Conservation (phyloP, 805 yeast species). For the Millerozyma acaciae region DNA sequence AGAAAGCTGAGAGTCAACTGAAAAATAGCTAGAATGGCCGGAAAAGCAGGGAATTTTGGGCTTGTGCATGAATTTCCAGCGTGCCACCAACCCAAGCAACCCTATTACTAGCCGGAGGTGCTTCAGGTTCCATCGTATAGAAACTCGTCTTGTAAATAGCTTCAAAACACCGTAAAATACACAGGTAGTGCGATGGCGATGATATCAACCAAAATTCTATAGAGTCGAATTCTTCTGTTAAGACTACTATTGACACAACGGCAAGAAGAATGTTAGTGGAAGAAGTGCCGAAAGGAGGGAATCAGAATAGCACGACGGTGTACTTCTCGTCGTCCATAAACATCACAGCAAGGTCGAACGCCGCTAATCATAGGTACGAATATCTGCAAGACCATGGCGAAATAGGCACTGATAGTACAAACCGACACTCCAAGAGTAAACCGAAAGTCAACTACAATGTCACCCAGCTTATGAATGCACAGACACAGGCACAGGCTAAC, state of each 20-base stretch:
- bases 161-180: too few relatives aligned
- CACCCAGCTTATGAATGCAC: constrained; percentile 40
- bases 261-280: constrained; percentile 38
- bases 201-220: too few relatives aligned
- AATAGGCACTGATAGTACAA: constrained; percentile 14
- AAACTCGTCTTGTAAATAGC: too few relatives aligned
- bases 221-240: too few relatives aligned
- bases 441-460: constrained; percentile 44
- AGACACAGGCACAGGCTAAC: constrained; percentile 26
- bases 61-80: too few relatives aligned
- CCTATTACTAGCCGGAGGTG: too few relatives aligned
- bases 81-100: too few relatives aligned
- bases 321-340: constrained; percentile 41
- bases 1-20: neutral
- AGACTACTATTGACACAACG: too few relatives aligned
- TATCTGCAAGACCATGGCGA: constrained; percentile 13
- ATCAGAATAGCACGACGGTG: constrained; percentile 31
- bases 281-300: constrained; percentile 34
- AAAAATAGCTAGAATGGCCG: constrained; percentile 1
- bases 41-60: constrained; percentile 5
- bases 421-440: constrained; percentile 24
- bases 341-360: constrained; percentile 34
- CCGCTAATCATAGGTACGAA: constrained; percentile 5
- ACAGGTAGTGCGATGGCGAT: too few relatives aligned
- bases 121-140: too few relatives aligned